Base-by-base conservation (phyloP, 305 asterid species). In the Rubia tinctorum region DNA sequence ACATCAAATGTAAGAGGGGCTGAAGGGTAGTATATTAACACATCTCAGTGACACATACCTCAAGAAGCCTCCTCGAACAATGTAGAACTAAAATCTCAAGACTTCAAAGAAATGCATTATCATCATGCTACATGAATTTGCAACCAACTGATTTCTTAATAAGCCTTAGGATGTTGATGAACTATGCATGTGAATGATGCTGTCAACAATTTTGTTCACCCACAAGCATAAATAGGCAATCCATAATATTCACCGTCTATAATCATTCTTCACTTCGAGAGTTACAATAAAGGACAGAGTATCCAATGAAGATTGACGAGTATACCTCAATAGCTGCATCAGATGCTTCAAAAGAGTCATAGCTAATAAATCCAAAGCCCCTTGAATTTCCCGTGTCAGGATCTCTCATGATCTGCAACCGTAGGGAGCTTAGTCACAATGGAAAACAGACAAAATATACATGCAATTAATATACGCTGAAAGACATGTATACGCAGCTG, bases 321-420 rank as follows among this genome's bases (percentile, higher is more conserved):
- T 4, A 40, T 78, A 90, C 97, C 92, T 93, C 96, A 59, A 93
- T 93, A 75, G 98, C 96, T 73, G 98, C 96, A 88, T 93, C 98
- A 78, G 97, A 93, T 56, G 98, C 97, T 73, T 91, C 98, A 79
- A 93, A 91, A 22, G 98, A 91, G 82, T 91, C 97, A 25, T 93
- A 90, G 80, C 97, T 93, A 73, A 93, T 88, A 77, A 93, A 93
- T 49, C 97, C 98, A 78, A 93, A 93, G 70, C 98, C 96, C 53
- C 98, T 91, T 9, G 98, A 93, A 78, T 93, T 93, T 66, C 98
- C 98, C 17, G 97, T 90, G 82, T 91, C 96, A 3, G 94, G 97
- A 82, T 93, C 97, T 82, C 98, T 88, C 98, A 91, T 93, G 39
- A 93, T 93, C 98, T 93, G 91, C 83, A 59, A 77, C 53, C 56